Evolutionary conservation across 768 basidiomycete genomes (phyloP).

Genomic region (Naganishia kalamii): DNA sequence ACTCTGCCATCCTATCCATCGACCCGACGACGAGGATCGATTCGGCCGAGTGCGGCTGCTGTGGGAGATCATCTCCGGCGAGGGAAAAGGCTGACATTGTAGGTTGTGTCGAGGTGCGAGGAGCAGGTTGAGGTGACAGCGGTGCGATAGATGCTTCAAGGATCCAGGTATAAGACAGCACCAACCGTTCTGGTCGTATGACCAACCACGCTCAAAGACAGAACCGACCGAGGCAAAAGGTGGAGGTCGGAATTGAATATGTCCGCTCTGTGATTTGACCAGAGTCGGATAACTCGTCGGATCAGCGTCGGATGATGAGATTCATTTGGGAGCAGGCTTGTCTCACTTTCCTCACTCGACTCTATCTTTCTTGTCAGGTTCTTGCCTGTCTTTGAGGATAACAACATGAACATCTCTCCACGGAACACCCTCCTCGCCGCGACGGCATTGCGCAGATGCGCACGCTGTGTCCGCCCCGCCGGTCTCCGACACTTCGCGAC

Average conservation of each 20-base stretch:
- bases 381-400: not conserved
- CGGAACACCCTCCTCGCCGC: not conserved
- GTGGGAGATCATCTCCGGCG: not conserved
- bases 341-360: no score
- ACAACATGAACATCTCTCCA: not conserved
- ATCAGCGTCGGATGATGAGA: no score
- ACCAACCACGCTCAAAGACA: no score
- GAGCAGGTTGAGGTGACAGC: not conserved
- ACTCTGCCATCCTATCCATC: constrained; percentile 42
- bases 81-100: not conserved
- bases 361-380: not conserved
- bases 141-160: not conserved
- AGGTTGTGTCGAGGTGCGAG: not conserved
- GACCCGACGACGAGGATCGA: constrained; percentile 41
- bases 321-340: no score
- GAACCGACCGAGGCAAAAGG: constrained; percentile 4
- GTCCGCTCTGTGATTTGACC: not conserved
- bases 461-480: not conserved
- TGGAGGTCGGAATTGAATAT: not conserved
- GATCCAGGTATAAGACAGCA: no score
- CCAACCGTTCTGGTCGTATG: no score
- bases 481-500: not conserved
- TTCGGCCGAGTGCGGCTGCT: constrained; percentile 12
- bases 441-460: not conserved
- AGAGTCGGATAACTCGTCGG: no score